Conservation (phyloP, 2,329 filamentous ascomycete species). For the Aspergillus ochraceoroseus region DNA sequence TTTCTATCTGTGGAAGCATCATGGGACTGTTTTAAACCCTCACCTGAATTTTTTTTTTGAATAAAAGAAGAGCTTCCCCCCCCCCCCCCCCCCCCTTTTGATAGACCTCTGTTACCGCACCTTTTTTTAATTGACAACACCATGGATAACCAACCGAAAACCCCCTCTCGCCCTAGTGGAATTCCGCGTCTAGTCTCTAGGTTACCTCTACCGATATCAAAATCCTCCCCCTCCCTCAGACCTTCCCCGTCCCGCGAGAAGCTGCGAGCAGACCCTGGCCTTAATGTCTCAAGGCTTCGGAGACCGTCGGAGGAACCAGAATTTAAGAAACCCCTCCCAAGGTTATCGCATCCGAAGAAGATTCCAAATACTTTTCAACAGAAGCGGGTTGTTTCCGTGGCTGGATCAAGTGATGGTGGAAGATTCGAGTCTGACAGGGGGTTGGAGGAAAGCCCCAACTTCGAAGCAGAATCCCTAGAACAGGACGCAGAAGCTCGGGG, state of each 20-base stretch:
- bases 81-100: background rate
- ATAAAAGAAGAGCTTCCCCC: conserved; percentile 1
- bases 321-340: conserved; percentile 34
- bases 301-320: conserved; percentile 39
- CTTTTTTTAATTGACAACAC: conserved; percentile 8
- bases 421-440: conserved; percentile 15
- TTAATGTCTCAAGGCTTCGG: conserved; percentile 36
- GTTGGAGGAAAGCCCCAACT: conserved; percentile 10
- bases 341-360: conserved; percentile 26
- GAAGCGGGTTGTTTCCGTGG: conserved; percentile 22
- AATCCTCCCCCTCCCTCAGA: conserved; percentile 41
- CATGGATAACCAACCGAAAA: conserved; percentile 36
- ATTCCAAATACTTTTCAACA: conserved; percentile 15
- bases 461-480: conserved; percentile 18
- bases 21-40: conserved; percentile 7
- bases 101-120: background rate
- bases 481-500: conserved; percentile 25
- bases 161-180: conserved; percentile 31
- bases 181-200: conserved; percentile 51
- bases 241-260: conserved; percentile 48
- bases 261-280: conserved; percentile 40
- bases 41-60: background rate
- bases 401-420: conserved; percentile 21
- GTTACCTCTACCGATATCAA: conserved; percentile 48
- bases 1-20: background rate